Percentiles rank a stretch among this genome's conserved stretches.
Conservation (phyloP, 2,329 filamentous ascomycete genomes). For the Gyromitra esculenta region DNA sequence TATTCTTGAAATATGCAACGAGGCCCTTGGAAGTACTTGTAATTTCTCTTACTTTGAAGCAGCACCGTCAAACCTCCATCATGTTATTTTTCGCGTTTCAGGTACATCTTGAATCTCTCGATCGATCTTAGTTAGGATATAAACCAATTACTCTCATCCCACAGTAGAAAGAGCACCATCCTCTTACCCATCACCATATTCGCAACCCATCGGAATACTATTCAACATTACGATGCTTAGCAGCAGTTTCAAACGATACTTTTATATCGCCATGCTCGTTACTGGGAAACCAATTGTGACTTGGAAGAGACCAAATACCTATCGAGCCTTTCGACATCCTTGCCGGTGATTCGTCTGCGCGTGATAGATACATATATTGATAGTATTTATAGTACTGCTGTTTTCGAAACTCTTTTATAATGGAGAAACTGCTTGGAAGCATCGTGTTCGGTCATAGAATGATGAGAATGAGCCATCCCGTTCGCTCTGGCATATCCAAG, state of each 20-base stretch:
- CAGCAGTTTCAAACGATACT: neutral
- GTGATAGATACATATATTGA: neutral
- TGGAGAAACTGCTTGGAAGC: too few relatives aligned
- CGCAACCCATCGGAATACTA: neutral
- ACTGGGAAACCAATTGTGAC: neutral
- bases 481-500: too few relatives aligned
- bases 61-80: too few relatives aligned
- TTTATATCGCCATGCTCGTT: neutral
- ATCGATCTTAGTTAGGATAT: neutral
- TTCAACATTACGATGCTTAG: neutral
- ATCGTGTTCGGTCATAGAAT: too few relatives aligned
- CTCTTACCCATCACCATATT: neutral
- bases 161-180: neutral
- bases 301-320: neutral
- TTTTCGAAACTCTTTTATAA: too few relatives aligned
- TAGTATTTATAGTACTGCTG: neutral
- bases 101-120: too few relatives aligned
- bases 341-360: neutral
- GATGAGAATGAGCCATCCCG: too few relatives aligned
- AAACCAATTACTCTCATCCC: neutral
- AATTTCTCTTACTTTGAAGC: too few relatives aligned
- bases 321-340: neutral
- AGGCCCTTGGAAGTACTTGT: too few relatives aligned
- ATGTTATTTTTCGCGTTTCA: too few relatives aligned
- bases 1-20: too few relatives aligned